Conservation (phyloP, 441 rosid genomes). For the Populus hybrid region DNA sequence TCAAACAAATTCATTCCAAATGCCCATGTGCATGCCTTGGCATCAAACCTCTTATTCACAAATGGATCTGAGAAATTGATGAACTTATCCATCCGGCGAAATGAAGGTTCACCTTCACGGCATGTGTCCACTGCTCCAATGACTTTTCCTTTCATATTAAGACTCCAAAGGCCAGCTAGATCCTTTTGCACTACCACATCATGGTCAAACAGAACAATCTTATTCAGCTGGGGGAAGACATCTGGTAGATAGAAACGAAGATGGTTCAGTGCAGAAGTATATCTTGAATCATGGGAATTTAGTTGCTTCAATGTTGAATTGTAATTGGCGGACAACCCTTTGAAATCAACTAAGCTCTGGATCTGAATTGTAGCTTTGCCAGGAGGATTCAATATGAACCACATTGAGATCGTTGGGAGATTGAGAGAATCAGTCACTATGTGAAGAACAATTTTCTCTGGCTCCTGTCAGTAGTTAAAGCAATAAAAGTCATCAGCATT, state of each 20-base stretch:
- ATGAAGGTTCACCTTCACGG: constrained; percentile 53
- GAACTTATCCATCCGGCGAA: constrained; percentile 54
- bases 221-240: constrained; percentile 64
- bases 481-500: constrained; percentile 10
- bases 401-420: constrained; percentile 86
- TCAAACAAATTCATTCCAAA: constrained; percentile 91
- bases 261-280: constrained; percentile 64
- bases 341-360: constrained; percentile 61
- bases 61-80: constrained; percentile 72
- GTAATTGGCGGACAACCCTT: constrained; percentile 48
- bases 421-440: constrained; percentile 82
- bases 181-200: constrained; percentile 89
- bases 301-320: constrained; percentile 49
- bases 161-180: constrained; percentile 62
- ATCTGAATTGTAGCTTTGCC: constrained; percentile 63
- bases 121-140: constrained; percentile 91
- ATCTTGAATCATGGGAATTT: constrained; percentile 64
- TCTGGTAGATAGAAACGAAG: constrained; percentile 88
- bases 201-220: constrained; percentile 81
- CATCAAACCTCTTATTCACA: constrained; percentile 53
- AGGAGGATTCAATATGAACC: constrained; percentile 78
- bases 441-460: constrained; percentile 74
- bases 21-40: constrained; percentile 82
- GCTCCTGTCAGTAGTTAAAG: constrained; percentile 50
- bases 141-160: constrained; percentile 76